phyloP scores from a whole-genome alignment of 2,329 filamentous ascomycete species.

The Emmonsia crescens region DNA sequence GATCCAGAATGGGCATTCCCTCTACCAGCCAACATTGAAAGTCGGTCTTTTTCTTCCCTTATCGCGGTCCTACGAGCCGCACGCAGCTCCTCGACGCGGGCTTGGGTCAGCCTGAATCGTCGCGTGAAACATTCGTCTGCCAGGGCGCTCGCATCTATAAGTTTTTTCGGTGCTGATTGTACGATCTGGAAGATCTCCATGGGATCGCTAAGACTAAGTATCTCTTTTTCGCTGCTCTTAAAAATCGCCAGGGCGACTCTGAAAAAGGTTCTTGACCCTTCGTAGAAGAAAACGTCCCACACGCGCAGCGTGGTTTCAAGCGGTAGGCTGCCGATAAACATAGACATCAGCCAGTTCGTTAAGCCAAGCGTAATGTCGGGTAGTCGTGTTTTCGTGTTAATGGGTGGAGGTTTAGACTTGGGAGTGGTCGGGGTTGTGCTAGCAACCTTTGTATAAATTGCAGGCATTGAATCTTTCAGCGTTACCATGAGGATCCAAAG shows the following conservation, averaged over 20 bases:
- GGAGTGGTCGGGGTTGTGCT: slow-evolving; percentile 45
- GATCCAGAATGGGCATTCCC: slow-evolving; percentile 7
- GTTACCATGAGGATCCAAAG: slow-evolving; percentile 85
- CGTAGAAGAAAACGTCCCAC: slow-evolving; percentile 94
- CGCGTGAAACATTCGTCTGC: slow-evolving; percentile 76
- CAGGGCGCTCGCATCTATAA: slow-evolving; percentile 71
- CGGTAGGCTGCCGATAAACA: slow-evolving; percentile 84
- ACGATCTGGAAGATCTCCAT: slow-evolving; percentile 96
- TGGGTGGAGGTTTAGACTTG: slow-evolving; percentile 32
- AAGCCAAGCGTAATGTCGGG: slow-evolving; percentile 87
- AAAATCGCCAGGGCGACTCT: slow-evolving; percentile 84
- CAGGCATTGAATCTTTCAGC: slow-evolving; percentile 69
- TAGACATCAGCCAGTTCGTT: slow-evolving; percentile 96
- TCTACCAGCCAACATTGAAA: slow-evolving; percentile 22
- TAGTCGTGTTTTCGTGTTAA: slow-evolving; percentile 44
- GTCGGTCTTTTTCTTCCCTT: slow-evolving; percentile 30
- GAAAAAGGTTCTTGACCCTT: slow-evolving; percentile 88
- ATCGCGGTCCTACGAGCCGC: slow-evolving; percentile 51
- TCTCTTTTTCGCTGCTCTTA: slow-evolving; percentile 73
- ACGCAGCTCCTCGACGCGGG: slow-evolving; percentile 65
- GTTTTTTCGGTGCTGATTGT: slow-evolving; percentile 68
- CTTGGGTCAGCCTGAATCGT: slow-evolving; percentile 70
- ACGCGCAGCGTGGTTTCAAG: slow-evolving; percentile 86
- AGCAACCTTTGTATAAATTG: slow-evolving; percentile 79
- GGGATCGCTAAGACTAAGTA: slow-evolving; percentile 67